Evolutionary conservation across 2,329 filamentous ascomycete species (phyloP).

Genomic region (Nemania diffusa): DNA sequence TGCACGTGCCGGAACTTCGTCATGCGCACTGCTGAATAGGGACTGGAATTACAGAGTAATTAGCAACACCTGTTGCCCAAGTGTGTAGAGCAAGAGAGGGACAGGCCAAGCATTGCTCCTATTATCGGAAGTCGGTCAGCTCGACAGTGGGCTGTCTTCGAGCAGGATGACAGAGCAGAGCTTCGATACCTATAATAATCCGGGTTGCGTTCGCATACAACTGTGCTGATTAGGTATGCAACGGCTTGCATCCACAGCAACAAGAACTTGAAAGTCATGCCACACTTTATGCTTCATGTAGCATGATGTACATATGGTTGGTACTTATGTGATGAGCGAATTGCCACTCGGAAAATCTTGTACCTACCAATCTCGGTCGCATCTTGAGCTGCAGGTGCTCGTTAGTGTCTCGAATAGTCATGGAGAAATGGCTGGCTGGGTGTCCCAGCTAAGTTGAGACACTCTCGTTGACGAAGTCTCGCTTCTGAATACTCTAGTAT

Average conservation of each 20-base stretch:
- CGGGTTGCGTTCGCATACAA: constrained; percentile 18
- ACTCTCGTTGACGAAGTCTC: constrained; percentile 28
- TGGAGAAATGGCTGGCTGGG: constrained; percentile 16
- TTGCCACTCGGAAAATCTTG: constrained; percentile 21
- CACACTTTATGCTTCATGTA: constrained; percentile 24
- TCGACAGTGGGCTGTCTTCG: background rate
- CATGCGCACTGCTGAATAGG: constrained; percentile 14
- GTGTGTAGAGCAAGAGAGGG: constrained; percentile 6
- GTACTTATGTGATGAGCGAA: constrained; percentile 24
- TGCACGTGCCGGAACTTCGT: constrained; percentile 9
- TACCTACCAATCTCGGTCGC: constrained; percentile 30
- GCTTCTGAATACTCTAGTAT: constrained; percentile 17
- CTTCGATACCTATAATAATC: constrained; percentile 8
- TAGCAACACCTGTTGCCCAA: constrained; percentile 1
- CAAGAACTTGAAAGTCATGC: constrained; percentile 19
- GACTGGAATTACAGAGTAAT: constrained; percentile 11
- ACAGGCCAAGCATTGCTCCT: background rate
- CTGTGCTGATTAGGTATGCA: constrained; percentile 12
- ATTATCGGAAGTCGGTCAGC: constrained; percentile 6
- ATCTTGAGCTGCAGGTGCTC: constrained; percentile 29
- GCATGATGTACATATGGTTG: constrained; percentile 26
- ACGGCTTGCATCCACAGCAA: constrained; percentile 8
- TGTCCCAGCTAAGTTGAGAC: constrained; percentile 27
- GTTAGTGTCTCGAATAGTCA: constrained; percentile 30
- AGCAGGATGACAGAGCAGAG: constrained; percentile 10